These are phyloP conservation scores for Pythium dissimile DNA, from an alignment of 352 stramenopile species.

Conservation along the genomic window DNA sequence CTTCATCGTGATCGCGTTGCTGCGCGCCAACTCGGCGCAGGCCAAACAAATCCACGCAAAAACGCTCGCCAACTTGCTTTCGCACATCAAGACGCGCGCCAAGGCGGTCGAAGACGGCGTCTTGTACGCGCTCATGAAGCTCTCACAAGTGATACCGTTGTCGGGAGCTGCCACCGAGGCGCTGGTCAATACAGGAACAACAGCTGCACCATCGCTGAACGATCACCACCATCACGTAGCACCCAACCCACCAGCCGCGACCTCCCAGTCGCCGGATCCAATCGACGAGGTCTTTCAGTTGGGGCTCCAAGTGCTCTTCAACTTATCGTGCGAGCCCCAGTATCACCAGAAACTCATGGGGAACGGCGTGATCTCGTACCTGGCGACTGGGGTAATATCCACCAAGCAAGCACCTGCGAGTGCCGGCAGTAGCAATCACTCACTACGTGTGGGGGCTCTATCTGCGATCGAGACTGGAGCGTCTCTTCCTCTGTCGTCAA, in stretches of 20 bases:
- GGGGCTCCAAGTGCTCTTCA: constrained; percentile 72
- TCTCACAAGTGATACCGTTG: constrained; percentile 57
- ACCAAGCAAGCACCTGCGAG: constrained; percentile 17
- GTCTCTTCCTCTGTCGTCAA: constrained; percentile 1
- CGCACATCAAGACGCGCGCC: constrained; percentile 41
- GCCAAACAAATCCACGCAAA: constrained; percentile 82
- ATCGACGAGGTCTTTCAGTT: constrained; percentile 67
- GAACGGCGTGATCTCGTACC: constrained; percentile 69
- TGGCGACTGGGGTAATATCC: constrained; percentile 43
- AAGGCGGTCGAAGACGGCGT: constrained; percentile 74
- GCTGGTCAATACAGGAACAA: too few species aligned
- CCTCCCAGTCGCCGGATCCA: constrained; percentile 2
- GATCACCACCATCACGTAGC: not conserved
- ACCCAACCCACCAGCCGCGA: not conserved
- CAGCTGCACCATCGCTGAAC: not conserved
- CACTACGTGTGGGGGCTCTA: not conserved
- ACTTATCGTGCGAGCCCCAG: constrained; percentile 61
- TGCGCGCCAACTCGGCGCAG: constrained; percentile 75
- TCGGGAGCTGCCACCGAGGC: not conserved
- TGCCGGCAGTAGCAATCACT: not conserved
- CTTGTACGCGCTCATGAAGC: constrained; percentile 77
- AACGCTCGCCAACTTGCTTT: constrained; percentile 75
- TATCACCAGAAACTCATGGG: constrained; percentile 70
- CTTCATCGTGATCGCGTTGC: constrained; percentile 74
- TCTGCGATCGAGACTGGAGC: not conserved